phyloP scores from a whole-genome alignment of 2,329 filamentous ascomycete genomes.

The Sarocladium brachiariae region DNA sequence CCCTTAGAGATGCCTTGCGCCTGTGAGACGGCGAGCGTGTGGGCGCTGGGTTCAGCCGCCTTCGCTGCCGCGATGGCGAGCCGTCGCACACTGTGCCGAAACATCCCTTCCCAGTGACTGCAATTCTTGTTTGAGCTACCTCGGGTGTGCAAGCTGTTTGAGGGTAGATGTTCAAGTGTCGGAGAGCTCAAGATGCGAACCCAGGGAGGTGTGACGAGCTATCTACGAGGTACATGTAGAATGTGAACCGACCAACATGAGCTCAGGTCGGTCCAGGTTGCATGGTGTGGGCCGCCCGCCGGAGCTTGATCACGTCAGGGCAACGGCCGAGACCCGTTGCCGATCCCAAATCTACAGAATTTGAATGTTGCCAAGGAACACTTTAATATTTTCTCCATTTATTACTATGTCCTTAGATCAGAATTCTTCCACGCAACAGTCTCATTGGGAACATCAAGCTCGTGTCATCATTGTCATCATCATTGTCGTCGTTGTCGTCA shows the following conservation, averaged over 20 bases:
- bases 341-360: neutral
- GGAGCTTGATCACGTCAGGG: slow-evolving; percentile 9
- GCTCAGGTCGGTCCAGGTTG: neutral
- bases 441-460: slow-evolving; percentile 5
- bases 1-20: slow-evolving; percentile 74
- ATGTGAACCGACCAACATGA: too few species aligned
- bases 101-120: slow-evolving; percentile 42
- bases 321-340: slow-evolving; percentile 7
- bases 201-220: too few species aligned
- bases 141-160: neutral
- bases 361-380: neutral
- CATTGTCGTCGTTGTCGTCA: slow-evolving; percentile 9
- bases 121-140: slow-evolving; percentile 3
- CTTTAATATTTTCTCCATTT: neutral
- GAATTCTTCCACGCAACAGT: slow-evolving; percentile 6
- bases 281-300: neutral
- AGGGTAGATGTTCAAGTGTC: neutral
- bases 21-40: slow-evolving; percentile 66
- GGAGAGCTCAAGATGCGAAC: neutral
- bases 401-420: slow-evolving; percentile 3
- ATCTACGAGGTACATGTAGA: too few species aligned
- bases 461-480: slow-evolving; percentile 7
- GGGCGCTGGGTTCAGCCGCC: slow-evolving; percentile 40
- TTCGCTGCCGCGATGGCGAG: slow-evolving; percentile 52
- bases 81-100: slow-evolving; percentile 59